Base-by-base conservation (phyloP, 1,284 basidiomycete genomes). In the Sporisorium graminicola region DNA sequence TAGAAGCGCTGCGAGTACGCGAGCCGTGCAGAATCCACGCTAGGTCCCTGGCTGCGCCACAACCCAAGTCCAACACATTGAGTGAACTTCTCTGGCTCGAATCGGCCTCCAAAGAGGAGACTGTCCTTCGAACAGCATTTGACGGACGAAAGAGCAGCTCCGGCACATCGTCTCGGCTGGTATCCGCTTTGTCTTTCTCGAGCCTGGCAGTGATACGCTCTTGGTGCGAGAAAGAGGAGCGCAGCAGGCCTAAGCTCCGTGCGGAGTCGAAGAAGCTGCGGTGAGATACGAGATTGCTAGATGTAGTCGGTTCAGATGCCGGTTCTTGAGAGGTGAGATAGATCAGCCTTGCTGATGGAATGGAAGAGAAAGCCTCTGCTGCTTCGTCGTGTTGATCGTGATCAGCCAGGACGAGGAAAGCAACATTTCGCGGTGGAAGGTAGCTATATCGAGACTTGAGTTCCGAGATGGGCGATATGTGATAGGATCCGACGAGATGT, bases 391-490 rank as follows among this genome's bases (percentile, higher is more conserved):
- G 27, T 43, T 76, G 65, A 14, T 24, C 24, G 1, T 33, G 35
- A 3, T 71, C 53, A 0, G 68, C 68, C 10, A 76, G 5, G 6
- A 76, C 68, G 13, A 72, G 53, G 22, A 76, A 76, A 5, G 74
- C 42, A 0, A 58, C 55, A 13, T 55, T 64, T 1, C 68, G 68
- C 2, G 74, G 68, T 3, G 74, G 74, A 10, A 76, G 49, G n/a
- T 72, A 72, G 68, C 74, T 76, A 37, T 76, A 76, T 20, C 65
- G 50, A 14, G 74, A 67, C 61, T 58, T 72, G 61, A 76, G 64
- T 33, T 58, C 35, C 13, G 57, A 44, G 2, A 76, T 42, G 1
- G 73, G 67, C 8, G 44, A 26, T 18, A 76, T 62, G 49, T 72
- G 68, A 49, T 68, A 72, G 0, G 74, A 65, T n/a, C 35, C 43